Base-by-base conservation (phyloP, 2,329 filamentous ascomycete genomes). In the Xenosphaeropsis pyriputrescens region DNA sequence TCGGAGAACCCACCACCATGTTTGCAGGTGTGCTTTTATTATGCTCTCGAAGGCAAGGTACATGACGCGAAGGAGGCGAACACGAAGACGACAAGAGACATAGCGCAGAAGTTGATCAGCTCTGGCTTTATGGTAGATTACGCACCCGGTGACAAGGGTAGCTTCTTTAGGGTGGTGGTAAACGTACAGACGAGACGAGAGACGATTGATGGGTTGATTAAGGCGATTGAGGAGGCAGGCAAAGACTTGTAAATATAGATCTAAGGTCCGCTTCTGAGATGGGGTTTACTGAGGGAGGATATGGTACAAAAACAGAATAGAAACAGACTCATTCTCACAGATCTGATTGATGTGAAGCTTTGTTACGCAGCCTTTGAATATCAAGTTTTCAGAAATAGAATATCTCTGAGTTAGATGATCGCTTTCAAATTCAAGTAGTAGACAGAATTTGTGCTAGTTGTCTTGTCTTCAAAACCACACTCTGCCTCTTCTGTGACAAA, bases 21-120 rank as follows among this genome's bases (percentile, higher is more conserved):
- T 59, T 63, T 94, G 54, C 91, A 96, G 61, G 82, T 96, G 16
- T 95, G 89, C 64, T 96, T 96, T 57, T 94, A 94, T 57, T 86
- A 83, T 51, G 75, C 79, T 0, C 73, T 73, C 0, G 63, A 63
- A 1, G 72, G 76, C 2, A 49, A 57, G 40, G 45, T 81, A 39
- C 52, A 57, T 2, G 47, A 41, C 40, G 60, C 46, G 43, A 57
- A 47, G 45, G 55, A 44, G 39, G 56, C 53, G 37, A 80, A 79
- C 52, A 68, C 67, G 37, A 60, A 56, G 47, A 53, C 64, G 5
- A 83, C 78, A 4, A 65, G 64, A 45, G 56, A 59, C 30, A 67
- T 82, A 35, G 66, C 68, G 5, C 57, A 62, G 41, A 59, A 54
- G 18, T 57, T 84, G 46, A 63, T 81, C 32, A 45, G 47, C 12